These are phyloP conservation scores for Plasmodium adleri DNA, from an alignment of 169 alveolate genomes.

Conservation along the genomic window DNA sequence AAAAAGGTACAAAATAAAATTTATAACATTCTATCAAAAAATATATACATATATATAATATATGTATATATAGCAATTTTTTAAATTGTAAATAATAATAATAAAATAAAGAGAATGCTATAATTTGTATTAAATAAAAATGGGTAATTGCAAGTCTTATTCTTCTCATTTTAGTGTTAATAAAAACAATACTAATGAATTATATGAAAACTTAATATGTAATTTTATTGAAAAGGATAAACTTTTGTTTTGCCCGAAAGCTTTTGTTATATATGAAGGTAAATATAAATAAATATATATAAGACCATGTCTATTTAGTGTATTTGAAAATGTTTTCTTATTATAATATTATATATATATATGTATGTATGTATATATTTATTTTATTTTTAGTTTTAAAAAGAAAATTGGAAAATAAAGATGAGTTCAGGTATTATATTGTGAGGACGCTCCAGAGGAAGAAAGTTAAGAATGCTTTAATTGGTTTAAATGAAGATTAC, in stretches of 20 bases:
- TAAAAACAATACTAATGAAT: slow-evolving; percentile 55
- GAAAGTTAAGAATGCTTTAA: slow-evolving; percentile 59
- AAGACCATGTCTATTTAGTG: neutral
- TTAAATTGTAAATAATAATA: neutral
- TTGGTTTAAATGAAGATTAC: slow-evolving; percentile 37
- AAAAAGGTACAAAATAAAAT: no score
- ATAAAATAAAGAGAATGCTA: neutral
- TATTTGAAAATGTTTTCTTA: no score
- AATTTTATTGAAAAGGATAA: slow-evolving; percentile 54
- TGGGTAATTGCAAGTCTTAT: slow-evolving; percentile 70
- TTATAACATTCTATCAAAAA: no score
- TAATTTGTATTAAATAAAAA: slow-evolving; percentile 10
- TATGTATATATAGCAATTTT: no score
- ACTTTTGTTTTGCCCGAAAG: slow-evolving; percentile 34
- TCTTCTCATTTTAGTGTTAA: slow-evolving; percentile 44
- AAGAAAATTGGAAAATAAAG: slow-evolving; percentile 40
- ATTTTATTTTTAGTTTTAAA: slow-evolving; percentile 19
- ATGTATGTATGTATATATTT: neutral
- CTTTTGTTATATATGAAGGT: slow-evolving; percentile 71
- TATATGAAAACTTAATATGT: slow-evolving; percentile 70
- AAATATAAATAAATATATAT: slow-evolving; percentile 10
- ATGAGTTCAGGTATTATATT: slow-evolving; percentile 40
- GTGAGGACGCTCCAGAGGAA: slow-evolving; percentile 23
- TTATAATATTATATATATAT: neutral
- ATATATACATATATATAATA: no score